These are phyloP conservation scores for Santalum album DNA, from an alignment of 164 flowering plant species.

Conservation along the genomic window DNA sequence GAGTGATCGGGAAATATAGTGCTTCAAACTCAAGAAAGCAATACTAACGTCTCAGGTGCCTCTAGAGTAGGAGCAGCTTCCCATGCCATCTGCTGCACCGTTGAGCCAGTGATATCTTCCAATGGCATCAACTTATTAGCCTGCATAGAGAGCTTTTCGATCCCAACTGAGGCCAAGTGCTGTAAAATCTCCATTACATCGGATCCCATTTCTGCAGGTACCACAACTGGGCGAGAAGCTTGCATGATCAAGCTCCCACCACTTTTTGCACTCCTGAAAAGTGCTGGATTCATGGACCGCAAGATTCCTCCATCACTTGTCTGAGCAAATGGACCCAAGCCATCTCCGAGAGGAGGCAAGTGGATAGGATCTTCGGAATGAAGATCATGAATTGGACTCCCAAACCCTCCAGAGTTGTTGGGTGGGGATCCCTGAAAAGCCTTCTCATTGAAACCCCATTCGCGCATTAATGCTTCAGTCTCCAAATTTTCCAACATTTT, in stretches of 20 bases:
- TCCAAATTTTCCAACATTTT: conserved; percentile 70
- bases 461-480: conserved; percentile 79
- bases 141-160: conserved; percentile 87
- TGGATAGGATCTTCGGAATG: conserved; percentile 47
- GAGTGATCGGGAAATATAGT: not conserved
- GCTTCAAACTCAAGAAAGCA: not conserved
- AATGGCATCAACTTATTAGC: conserved; percentile 87
- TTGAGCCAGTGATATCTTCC: conserved; percentile 85
- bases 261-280: conserved; percentile 53
- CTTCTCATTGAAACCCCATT: conserved; percentile 87
- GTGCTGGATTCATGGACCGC: conserved; percentile 79
- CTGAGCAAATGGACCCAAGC: conserved; percentile 71
- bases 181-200: conserved; percentile 74
- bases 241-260: conserved; percentile 79
- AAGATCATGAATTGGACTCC: conserved; percentile 58
- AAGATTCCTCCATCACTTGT: conserved; percentile 81
- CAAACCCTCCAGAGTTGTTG: conserved; percentile 44
- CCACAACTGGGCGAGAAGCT: conserved; percentile 85
- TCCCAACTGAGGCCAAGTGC: conserved; percentile 75
- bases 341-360: conserved; percentile 81
- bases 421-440: conserved; percentile 64
- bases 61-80: conserved; percentile 52
- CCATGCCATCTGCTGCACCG: conserved; percentile 80
- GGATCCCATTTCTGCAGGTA: conserved; percentile 96
- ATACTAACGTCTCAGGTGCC: conserved; percentile 55